Conservation (phyloP, 78 protist species). For the Polysphondylium violaceum region DNA sequence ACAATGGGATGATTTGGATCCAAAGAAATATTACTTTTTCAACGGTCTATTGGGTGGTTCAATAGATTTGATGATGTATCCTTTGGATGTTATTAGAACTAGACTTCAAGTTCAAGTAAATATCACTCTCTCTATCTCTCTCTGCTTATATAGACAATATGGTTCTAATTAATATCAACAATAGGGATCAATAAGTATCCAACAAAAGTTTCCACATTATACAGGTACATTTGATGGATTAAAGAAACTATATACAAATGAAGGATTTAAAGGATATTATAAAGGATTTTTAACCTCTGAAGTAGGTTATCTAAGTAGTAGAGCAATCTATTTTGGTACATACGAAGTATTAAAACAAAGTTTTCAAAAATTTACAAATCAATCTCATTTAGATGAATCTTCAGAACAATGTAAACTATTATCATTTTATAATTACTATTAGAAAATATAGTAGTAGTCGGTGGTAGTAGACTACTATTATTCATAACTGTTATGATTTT, state of each 20-base stretch:
- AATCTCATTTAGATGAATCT: not conserved
- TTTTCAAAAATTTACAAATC: not conserved
- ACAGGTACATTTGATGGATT: constrained; percentile 61
- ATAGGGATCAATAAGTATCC: constrained; percentile 47
- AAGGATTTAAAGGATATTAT: constrained; percentile 44
- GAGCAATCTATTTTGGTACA: constrained; percentile 47
- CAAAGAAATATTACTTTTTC: constrained; percentile 62
- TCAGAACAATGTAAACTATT: not conserved
- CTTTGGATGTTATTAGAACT: constrained; percentile 64
- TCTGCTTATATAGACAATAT: too few species aligned
- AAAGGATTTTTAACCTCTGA: constrained; percentile 60
- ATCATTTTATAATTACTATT: not conserved
- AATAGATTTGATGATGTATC: constrained; percentile 58
- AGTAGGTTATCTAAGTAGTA: constrained; percentile 47
- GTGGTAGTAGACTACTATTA: not conserved
- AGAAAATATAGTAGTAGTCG: not conserved
- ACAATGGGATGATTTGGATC: constrained; percentile 76
- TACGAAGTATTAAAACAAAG: constrained; percentile 51
- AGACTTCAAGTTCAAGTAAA: constrained; percentile 67
- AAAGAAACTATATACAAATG: constrained; percentile 24
- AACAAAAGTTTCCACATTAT: constrained; percentile 57
- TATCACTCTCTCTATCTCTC: too few species aligned
- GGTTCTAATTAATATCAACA: not conserved
- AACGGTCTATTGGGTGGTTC: constrained; percentile 40
- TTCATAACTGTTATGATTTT: not conserved